Conservation (phyloP, 2,329 filamentous ascomycete species). For the Fusarium acutatum region DNA sequence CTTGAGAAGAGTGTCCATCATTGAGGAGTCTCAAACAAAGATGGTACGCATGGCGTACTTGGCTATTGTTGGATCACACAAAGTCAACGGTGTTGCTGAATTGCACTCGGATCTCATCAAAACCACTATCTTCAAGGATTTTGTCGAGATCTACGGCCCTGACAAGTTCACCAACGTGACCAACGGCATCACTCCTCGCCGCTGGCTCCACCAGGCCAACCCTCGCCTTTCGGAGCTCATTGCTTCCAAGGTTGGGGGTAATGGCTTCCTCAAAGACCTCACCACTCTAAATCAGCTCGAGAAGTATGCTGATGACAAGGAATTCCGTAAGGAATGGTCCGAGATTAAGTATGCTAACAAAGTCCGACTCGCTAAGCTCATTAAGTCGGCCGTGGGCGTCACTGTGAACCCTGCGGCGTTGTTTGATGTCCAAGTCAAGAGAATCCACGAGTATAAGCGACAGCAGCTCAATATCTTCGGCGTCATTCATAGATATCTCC, state of each 20-base stretch:
- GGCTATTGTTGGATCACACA: conserved; percentile 96
- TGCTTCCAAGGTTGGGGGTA: conserved; percentile 83
- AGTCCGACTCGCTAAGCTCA: conserved; percentile 87
- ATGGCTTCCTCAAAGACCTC: conserved; percentile 89
- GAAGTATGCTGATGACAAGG: conserved; percentile 81
- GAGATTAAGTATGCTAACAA: conserved; percentile 99
- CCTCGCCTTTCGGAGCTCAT: conserved; percentile 91
- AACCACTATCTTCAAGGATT: conserved; percentile 99
- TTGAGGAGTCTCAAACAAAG: conserved; percentile 95
- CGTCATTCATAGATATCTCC: conserved; percentile 92
- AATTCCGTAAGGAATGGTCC: conserved; percentile 92
- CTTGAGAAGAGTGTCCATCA: conserved; percentile 89
- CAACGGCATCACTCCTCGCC: conserved; percentile 94
- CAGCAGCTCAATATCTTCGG: conserved; percentile 99
- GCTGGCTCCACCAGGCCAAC: conserved; percentile 98
- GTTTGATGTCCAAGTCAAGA: conserved; percentile 98
- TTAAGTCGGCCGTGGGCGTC: conserved; percentile 81
- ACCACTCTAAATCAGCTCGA: conserved; percentile 88
- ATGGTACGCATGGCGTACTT: conserved; percentile 98
- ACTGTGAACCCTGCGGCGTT: conserved; percentile 86
- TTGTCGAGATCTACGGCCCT: conserved; percentile 90
- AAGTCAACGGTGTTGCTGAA: conserved; percentile 98
- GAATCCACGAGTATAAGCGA: conserved; percentile 99
- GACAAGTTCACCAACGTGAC: conserved; percentile 99
- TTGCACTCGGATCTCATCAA: conserved; percentile 97